These are phyloP conservation scores for Tulasnella sp. DNA, from an alignment of 768 basidiomycete species.

Conservation along the genomic window DNA sequence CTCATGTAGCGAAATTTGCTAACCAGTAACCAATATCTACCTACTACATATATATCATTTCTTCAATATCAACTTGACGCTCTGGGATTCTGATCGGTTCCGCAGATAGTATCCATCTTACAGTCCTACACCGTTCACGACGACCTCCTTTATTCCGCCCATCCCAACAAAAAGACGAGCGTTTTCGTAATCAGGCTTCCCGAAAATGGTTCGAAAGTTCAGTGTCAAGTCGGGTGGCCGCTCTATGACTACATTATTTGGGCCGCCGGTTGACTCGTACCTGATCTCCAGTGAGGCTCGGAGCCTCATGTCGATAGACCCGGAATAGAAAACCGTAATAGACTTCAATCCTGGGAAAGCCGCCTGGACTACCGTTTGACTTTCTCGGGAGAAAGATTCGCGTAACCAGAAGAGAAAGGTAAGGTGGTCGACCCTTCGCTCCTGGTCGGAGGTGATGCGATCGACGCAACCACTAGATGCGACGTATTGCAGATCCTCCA, in stretches of 20 bases:
- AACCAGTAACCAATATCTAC: no score
- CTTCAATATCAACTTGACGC: no score
- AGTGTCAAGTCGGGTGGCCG: background rate
- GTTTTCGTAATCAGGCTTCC: background rate
- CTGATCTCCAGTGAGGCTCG: background rate
- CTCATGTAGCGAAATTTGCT: no score
- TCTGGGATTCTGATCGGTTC: no score
- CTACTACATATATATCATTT: no score
- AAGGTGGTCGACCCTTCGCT: no score
- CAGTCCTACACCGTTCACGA: background rate
- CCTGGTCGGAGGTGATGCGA: no score
- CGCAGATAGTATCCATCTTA: no score
- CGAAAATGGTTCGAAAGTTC: background rate
- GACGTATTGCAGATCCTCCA: no score
- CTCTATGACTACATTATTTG: background rate
- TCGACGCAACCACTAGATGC: no score
- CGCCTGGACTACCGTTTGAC: background rate
- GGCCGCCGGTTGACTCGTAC: background rate
- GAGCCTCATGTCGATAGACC: background rate
- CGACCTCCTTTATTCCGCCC: background rate
- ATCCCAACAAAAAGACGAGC: background rate
- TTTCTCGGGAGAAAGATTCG: no score
- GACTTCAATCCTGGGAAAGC: background rate
- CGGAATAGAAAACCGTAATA: background rate
- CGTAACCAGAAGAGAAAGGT: no score